Conservation (phyloP, 495 filamentous ascomycete genomes). For the Penicillium flavigenum region DNA sequence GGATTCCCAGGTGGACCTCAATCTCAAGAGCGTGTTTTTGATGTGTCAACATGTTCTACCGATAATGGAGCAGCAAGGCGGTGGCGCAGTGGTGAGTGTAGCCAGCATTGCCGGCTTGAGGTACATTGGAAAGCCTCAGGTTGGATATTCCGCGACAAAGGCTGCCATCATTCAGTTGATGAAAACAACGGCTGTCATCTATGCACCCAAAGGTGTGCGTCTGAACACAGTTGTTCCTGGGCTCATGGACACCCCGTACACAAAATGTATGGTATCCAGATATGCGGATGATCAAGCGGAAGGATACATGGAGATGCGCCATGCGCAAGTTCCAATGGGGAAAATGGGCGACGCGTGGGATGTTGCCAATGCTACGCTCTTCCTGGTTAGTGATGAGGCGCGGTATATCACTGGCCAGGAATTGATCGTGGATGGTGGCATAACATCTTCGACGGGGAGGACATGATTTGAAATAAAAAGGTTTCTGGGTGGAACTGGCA, state of each 20-base stretch:
- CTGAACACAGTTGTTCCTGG: conserved; percentile 57
- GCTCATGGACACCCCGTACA: conserved; percentile 49
- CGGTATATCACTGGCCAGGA: conserved; percentile 54
- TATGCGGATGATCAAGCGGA: conserved; percentile 42
- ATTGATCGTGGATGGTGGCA: conserved; percentile 56
- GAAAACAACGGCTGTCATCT: conserved; percentile 50
- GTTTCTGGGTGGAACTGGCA: not conserved
- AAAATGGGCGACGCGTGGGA: conserved; percentile 50
- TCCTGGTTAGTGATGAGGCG: conserved; percentile 51
- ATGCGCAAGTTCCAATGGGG: conserved; percentile 44
- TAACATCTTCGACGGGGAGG: conserved; percentile 33
- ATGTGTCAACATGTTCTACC: conserved; percentile 47
- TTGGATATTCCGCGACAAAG: conserved; percentile 53
- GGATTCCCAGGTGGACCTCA: conserved; percentile 51
- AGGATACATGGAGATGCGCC: conserved; percentile 36
- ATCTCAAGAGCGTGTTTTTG: conserved; percentile 54
- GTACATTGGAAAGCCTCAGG: conserved; percentile 54
- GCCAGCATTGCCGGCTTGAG: conserved; percentile 48
- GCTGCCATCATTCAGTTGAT: conserved; percentile 51
- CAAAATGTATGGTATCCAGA: conserved; percentile 42
- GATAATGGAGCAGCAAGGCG: conserved; percentile 47
- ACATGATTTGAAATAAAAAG: conserved; percentile 3
- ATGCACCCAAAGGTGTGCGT: conserved; percentile 44
- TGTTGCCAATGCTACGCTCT: conserved; percentile 52
- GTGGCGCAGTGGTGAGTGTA: conserved; percentile 47